Base-by-base conservation (phyloP, 495 filamentous ascomycete species). In the Lasiosphaeria ovina region DNA sequence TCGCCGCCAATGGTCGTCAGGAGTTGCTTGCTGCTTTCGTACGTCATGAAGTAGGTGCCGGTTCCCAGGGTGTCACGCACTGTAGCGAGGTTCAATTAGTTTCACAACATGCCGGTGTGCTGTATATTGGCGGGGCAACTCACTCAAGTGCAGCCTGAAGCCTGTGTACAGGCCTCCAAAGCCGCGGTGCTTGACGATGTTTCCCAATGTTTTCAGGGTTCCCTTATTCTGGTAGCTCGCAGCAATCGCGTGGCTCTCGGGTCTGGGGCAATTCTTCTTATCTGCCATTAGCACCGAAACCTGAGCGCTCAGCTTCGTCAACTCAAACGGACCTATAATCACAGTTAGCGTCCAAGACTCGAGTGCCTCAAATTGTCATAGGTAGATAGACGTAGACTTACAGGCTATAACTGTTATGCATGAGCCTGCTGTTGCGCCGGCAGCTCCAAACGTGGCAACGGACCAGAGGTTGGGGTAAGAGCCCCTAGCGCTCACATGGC, bases 301-400 rank as follows among this genome's bases (percentile, higher is more conserved):
- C 71, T 97, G 93, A 12, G 92, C 91, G 57, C 89, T 93, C 55
- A 96, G 68, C 76, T 97, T 97, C 34, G 93, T 94, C 62, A 97
- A 79, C 75, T 97, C 93, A 70, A 97, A 96, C 33, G 93, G 93
- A 69, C 91, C 91, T 95, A 62, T 12, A 12, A 24, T 4, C 35
- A 60, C 51, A 51, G 56, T 60, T 54, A 60, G 47, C 57, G 14
- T 47, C 48, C 33, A n/a, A 16, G 10, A 14, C 42, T 11, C 24
- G 8, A 6, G 17, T 8, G 3, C 9, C 12, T 11, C 31, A 3
- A 8, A 16, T 36, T 14, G 40, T 6, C 17, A 24, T 24, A 44
- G 31, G 45, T 8, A 17, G 12, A 3, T 42, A 8, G 38, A 8
- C 14, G 12, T 31, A 10, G 31, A 72, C 91, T 80, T 75, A 95